Conservation (phyloP, 768 basidiomycete genomes). For the Agaricus bisporus region DNA sequence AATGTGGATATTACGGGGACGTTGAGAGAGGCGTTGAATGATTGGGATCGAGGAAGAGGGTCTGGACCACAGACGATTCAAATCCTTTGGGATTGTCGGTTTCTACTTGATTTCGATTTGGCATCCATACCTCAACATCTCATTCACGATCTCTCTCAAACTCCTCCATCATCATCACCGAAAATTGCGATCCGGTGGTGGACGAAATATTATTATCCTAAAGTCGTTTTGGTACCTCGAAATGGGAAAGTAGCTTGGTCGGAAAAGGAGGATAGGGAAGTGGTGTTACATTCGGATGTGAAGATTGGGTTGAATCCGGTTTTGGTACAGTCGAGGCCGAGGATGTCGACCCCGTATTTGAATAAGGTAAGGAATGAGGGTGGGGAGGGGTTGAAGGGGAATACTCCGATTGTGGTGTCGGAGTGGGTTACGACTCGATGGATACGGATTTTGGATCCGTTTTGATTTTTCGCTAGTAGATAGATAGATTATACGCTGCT, state of each 20-base stretch:
- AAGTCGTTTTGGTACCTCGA: not conserved
- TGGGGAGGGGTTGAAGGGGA: constrained; percentile 1
- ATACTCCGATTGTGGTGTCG: constrained; percentile 11
- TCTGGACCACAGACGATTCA: constrained; percentile 20
- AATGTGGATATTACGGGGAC: constrained; percentile 3
- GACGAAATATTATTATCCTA: constrained; percentile 4
- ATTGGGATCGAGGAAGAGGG: constrained; percentile 13
- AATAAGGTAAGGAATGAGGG: not conserved
- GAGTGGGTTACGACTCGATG: constrained; percentile 41
- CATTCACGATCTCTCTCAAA: not conserved
- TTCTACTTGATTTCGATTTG: constrained; percentile 44
- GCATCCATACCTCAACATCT: constrained; percentile 35
- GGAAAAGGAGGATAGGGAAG: not conserved
- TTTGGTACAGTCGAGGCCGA: not conserved
- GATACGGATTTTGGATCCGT: constrained; percentile 12
- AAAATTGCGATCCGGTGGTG: constrained; percentile 5
- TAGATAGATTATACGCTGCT: too few relatives aligned
- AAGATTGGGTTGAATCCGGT: not conserved
- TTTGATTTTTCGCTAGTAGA: not conserved
- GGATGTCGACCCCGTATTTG: constrained; percentile 5
- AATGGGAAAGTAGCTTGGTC: not conserved
- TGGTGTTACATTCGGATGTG: not conserved
- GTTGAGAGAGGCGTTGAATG: constrained; percentile 14
- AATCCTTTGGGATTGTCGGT: constrained; percentile 63
- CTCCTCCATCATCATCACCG: not conserved